Conservation (phyloP, 129 eudicot species). For the Solidago caesia region DNA sequence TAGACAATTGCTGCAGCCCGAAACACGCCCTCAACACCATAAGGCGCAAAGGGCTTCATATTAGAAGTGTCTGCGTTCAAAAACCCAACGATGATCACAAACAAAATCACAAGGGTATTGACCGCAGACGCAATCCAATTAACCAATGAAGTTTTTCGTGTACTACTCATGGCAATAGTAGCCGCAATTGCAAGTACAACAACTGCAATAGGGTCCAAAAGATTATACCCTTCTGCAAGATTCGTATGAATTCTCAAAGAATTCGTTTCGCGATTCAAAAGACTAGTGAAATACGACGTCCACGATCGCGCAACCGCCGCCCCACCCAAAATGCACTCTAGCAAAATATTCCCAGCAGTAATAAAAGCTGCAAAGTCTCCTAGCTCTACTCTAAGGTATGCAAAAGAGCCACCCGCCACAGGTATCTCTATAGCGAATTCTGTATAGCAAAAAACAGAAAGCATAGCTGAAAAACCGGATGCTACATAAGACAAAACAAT, state of each 20-base stretch:
- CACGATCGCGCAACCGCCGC: constrained; percentile 83
- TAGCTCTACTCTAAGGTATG: constrained; percentile 72
- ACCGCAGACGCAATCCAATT: constrained; percentile 69
- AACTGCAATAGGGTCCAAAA: constrained; percentile 66
- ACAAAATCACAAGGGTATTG: constrained; percentile 50
- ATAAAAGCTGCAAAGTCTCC: constrained; percentile 79
- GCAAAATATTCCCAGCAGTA: constrained; percentile 78
- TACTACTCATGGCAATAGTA: constrained; percentile 47
- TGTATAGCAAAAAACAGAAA: constrained; percentile 82
- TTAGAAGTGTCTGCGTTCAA: constrained; percentile 44
- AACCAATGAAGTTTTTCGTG: constrained; percentile 45
- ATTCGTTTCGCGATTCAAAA: constrained; percentile 45
- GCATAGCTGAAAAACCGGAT: constrained; percentile 81
- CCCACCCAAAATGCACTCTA: constrained; percentile 57
- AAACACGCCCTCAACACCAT: constrained; percentile 55
- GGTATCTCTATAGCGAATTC: constrained; percentile 87
- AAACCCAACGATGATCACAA: constrained; percentile 59
- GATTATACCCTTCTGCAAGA: constrained; percentile 54
- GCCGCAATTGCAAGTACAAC: constrained; percentile 45
- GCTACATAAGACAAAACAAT: constrained; percentile 64
- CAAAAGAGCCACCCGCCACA: constrained; percentile 87
- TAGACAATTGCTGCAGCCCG: constrained; percentile 72
- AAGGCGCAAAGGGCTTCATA: constrained; percentile 49
- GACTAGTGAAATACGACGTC: constrained; percentile 76
- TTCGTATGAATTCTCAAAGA: constrained; percentile 49